A percentile compares a stretch with the other conserved stretches of the same genome.
phyloP scores from a whole-genome alignment of 2,329 filamentous ascomycete species.

The Arthrobotrys pseudoclavata region DNA sequence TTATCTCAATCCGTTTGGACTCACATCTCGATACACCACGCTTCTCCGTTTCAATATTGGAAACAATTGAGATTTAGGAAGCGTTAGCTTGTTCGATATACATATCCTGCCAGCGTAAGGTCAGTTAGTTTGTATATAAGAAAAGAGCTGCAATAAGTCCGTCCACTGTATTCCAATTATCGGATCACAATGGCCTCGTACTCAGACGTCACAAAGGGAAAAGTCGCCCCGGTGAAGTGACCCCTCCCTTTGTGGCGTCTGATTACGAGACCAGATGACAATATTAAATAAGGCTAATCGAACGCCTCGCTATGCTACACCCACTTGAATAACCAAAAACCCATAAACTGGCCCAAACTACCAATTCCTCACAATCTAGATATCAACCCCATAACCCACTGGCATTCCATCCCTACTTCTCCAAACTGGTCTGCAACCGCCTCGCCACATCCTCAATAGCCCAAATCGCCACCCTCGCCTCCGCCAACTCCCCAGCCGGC shows the following conservation, averaged over 20 bases:
- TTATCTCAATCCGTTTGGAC: background rate
- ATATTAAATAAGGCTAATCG: background rate
- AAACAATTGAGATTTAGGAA: background rate
- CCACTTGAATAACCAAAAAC: background rate
- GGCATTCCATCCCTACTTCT: constrained; percentile 19
- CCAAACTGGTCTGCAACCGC: constrained; percentile 49
- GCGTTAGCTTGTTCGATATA: background rate
- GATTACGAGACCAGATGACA: background rate
- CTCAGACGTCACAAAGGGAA: background rate
- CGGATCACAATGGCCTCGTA: background rate
- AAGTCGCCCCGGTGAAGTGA: background rate
- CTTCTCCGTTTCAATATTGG: background rate
- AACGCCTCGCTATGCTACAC: constrained; percentile 30
- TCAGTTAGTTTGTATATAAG: too few species aligned
- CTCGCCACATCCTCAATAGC: constrained; percentile 63
- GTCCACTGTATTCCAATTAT: background rate
- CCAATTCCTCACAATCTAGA: background rate
- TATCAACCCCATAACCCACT: background rate
- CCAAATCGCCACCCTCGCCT: constrained; percentile 63
- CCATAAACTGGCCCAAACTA: background rate
- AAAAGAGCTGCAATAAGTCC: too few species aligned
- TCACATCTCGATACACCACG: background rate
- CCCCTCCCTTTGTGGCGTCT: background rate
- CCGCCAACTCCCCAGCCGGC: constrained; percentile 61
- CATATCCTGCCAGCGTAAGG: background rate